phyloP scores from a whole-genome alignment of 495 filamentous ascomycete species.

The Saxispiralis lemnorum region DNA sequence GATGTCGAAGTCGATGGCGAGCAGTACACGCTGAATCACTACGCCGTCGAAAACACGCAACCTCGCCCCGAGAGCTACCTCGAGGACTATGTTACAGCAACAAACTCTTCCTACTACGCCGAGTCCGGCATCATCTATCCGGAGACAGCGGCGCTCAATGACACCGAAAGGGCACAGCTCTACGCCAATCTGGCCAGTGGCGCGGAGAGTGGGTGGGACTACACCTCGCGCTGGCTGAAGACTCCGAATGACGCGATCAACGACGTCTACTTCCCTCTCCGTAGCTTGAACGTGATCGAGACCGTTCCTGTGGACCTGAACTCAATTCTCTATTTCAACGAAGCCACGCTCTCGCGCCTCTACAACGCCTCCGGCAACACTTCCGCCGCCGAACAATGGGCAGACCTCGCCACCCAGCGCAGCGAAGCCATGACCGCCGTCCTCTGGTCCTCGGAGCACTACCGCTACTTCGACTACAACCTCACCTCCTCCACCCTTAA shows the following conservation, averaged over 20 bases:
- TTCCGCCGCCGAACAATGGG: constrained; percentile 6
- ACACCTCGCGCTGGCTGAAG: constrained; percentile 15
- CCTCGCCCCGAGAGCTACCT: constrained; percentile 19
- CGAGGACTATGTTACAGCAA: constrained; percentile 18
- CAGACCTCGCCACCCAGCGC: constrained; percentile 8
- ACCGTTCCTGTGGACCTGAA: constrained; percentile 18
- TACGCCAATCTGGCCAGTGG: constrained; percentile 18
- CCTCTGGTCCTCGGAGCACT: constrained; percentile 14
- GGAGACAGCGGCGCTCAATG: constrained; percentile 6
- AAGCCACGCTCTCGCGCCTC: constrained; percentile 14
- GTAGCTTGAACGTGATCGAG: constrained; percentile 15
- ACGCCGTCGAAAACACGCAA: constrained; percentile 16
- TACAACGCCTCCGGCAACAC: constrained; percentile 11
- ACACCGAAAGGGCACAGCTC: constrained; percentile 11
- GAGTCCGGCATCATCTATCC: constrained; percentile 15
- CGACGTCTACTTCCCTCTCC: constrained; percentile 20
- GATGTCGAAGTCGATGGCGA: neutral
- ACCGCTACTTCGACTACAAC: constrained; percentile 20
- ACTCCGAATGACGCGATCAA: constrained; percentile 15
- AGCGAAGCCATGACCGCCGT: constrained; percentile 16
- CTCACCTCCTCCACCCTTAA: constrained; percentile 15
- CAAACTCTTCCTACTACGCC: constrained; percentile 17
- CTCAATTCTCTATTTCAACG: constrained; percentile 19
- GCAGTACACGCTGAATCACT: constrained; percentile 10
- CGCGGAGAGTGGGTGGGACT: constrained; percentile 19